A percentile compares a stretch with the other conserved stretches of the same genome.
These are phyloP conservation scores for Fusarium mangiferae DNA, from an alignment of 2,329 filamentous ascomycete species.

Conservation along the genomic window DNA sequence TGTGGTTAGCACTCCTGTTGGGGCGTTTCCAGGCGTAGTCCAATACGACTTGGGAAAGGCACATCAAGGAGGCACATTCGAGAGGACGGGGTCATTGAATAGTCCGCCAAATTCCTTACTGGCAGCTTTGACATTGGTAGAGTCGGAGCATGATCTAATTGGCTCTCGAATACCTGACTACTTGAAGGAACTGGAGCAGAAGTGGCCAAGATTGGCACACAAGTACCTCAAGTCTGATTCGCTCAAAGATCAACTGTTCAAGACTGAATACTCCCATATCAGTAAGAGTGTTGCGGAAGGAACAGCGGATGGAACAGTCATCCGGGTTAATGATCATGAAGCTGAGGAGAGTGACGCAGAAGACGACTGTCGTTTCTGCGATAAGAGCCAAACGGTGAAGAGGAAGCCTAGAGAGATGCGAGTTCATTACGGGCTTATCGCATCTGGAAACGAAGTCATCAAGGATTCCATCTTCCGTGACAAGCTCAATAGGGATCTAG, in stretches of 20 bases:
- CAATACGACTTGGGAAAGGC: not conserved
- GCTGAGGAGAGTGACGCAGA: not conserved
- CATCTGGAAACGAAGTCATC: not conserved
- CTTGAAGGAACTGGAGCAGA: not conserved
- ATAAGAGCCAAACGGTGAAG: fast-evolving
- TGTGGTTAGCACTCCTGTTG: not conserved
- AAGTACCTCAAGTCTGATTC: not conserved
- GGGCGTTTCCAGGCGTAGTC: not conserved
- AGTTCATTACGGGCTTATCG: not conserved
- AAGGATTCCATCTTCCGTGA: not conserved
- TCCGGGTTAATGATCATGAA: not conserved
- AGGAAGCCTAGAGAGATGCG: not conserved
- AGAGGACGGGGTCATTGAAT: not conserved
- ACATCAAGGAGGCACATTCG: not conserved
- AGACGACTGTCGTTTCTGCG: not conserved
- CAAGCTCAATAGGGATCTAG: not conserved
- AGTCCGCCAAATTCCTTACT: not conserved
- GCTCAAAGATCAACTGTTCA: not conserved
- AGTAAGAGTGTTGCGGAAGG: fast-evolving
- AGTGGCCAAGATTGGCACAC: not conserved
- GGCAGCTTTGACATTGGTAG: not conserved
- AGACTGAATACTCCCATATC: fast-evolving
- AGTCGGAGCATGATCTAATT: not conserved
- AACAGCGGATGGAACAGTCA: fast-evolving
- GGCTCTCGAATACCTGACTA: not conserved